Conservation (phyloP, 2,329 filamentous ascomycete genomes). For the Ophiocordyceps camponoti-floridani region DNA sequence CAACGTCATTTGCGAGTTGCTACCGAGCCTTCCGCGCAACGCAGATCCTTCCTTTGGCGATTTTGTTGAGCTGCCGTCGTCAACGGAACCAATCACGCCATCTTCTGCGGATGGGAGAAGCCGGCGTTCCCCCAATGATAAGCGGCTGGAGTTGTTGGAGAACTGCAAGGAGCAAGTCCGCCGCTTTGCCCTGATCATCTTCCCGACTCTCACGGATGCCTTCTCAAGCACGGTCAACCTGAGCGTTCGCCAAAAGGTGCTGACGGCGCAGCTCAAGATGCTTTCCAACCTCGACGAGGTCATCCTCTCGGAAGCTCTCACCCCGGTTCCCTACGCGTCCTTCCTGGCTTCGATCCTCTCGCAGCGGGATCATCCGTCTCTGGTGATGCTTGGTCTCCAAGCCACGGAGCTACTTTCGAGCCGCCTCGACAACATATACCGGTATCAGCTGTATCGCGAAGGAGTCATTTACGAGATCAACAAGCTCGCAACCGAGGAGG, state of each 20-base stretch:
- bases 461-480: constrained; percentile 85
- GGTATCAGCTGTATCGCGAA: constrained; percentile 93
- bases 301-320: constrained; percentile 72
- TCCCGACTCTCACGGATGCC: constrained; percentile 88
- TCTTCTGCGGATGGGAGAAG: constrained; percentile 14
- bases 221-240: constrained; percentile 97
- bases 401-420: constrained; percentile 76
- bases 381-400: constrained; percentile 76
- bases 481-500: constrained; percentile 47
- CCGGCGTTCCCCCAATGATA: constrained; percentile 46
- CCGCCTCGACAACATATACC: constrained; percentile 73
- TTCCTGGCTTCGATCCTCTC: constrained; percentile 90
- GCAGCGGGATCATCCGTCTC: constrained; percentile 76
- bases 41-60: constrained; percentile 24
- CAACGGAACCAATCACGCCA: constrained; percentile 21
- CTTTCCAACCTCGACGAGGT: constrained; percentile 78
- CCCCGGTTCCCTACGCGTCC: constrained; percentile 82
- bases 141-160: constrained; percentile 63
- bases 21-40: constrained; percentile 53
- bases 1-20: constrained; percentile 89
- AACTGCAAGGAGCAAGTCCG: constrained; percentile 76
- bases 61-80: constrained; percentile 21
- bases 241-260: constrained; percentile 82
- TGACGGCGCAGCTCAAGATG: constrained; percentile 96
- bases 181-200: constrained; percentile 80